phyloP scores from a whole-genome alignment of 768 basidiomycete species.

The Rhodotorula paludigena region DNA sequence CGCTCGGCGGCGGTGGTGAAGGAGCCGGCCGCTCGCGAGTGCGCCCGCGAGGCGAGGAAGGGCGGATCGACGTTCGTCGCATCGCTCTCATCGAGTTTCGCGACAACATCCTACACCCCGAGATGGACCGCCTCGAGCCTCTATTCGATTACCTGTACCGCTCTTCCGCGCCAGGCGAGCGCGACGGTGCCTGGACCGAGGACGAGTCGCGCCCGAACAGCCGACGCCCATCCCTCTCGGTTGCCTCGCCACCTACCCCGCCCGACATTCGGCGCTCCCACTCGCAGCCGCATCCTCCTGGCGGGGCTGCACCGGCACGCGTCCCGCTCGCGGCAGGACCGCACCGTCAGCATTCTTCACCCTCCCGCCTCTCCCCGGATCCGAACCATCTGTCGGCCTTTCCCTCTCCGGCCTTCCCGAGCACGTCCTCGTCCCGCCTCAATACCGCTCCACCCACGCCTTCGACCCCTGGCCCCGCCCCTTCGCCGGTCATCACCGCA shows the following conservation, averaged over 20 bases:
- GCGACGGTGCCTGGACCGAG: neutral
- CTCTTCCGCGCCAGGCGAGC: neutral
- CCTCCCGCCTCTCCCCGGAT: slow-evolving; percentile 13
- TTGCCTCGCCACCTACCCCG: neutral
- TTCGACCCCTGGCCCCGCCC: no score
- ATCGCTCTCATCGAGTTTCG: slow-evolving; percentile 42
- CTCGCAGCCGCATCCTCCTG: neutral
- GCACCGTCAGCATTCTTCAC: slow-evolving; percentile 2
- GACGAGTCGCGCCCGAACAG: neutral
- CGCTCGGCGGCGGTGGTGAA: slow-evolving; percentile 3
- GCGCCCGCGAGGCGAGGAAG: slow-evolving; percentile 1
- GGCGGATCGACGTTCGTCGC: slow-evolving; percentile 37
- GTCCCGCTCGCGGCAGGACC: neutral
- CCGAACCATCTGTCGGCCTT: neutral
- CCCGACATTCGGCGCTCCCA: slow-evolving; percentile 10
- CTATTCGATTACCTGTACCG: slow-evolving; percentile 8
- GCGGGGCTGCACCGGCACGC: no score
- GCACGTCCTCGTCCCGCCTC: no score
- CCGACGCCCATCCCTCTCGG: neutral
- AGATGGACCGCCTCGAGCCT: slow-evolving; percentile 13
- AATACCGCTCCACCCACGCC: neutral
- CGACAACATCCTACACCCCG: slow-evolving; percentile 40
- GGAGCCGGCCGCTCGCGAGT: no score
- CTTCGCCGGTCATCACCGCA: neutral
- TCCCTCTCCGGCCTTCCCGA: neutral